These are phyloP conservation scores for Yarrowia bubula DNA, from an alignment of 805 yeast species.

Conservation along the genomic window DNA sequence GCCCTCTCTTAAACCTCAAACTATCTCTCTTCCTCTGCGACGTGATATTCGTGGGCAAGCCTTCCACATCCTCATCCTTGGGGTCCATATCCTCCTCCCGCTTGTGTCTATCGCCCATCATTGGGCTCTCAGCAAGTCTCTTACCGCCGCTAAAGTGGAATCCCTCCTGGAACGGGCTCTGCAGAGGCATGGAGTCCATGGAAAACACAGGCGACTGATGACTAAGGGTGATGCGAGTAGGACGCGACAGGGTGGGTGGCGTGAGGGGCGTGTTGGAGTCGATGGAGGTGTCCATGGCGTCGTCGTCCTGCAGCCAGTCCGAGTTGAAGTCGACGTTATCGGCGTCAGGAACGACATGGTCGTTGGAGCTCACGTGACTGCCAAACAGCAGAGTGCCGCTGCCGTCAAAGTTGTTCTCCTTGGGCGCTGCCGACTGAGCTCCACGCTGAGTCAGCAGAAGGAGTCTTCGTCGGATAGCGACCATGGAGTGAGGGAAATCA, in stretches of 20 bases:
- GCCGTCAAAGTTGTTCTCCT: neutral
- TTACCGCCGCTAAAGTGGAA: neutral
- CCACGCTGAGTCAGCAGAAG: slow-evolving; percentile 30
- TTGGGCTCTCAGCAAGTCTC: neutral
- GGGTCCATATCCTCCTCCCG: neutral
- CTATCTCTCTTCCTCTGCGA: slow-evolving; percentile 26
- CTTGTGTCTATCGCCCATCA: neutral
- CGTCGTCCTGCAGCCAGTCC: slow-evolving; percentile 24
- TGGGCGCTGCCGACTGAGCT: neutral
- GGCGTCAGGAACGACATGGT: neutral
- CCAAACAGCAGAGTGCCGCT: neutral
- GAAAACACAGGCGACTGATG: slow-evolving; percentile 10
- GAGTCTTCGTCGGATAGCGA: slow-evolving; percentile 38
- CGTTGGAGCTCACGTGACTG: neutral
- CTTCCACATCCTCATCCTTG: slow-evolving; percentile 13
- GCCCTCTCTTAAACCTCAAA: slow-evolving; percentile 26
- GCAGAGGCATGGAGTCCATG: slow-evolving; percentile 17
- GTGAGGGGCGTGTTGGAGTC: slow-evolving; percentile 1
- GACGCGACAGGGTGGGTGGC: slow-evolving; percentile 1
- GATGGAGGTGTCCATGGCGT: slow-evolving; percentile 9
- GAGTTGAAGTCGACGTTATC: neutral
- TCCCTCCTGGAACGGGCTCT: slow-evolving; percentile 16
- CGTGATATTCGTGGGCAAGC: slow-evolving; percentile 12
- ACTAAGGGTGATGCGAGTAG: neutral
- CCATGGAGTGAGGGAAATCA: slow-evolving; percentile 38